Evolutionary conservation across 441 rosid species (phyloP).

Genomic region (Rhodomyrtus psidioides): DNA sequence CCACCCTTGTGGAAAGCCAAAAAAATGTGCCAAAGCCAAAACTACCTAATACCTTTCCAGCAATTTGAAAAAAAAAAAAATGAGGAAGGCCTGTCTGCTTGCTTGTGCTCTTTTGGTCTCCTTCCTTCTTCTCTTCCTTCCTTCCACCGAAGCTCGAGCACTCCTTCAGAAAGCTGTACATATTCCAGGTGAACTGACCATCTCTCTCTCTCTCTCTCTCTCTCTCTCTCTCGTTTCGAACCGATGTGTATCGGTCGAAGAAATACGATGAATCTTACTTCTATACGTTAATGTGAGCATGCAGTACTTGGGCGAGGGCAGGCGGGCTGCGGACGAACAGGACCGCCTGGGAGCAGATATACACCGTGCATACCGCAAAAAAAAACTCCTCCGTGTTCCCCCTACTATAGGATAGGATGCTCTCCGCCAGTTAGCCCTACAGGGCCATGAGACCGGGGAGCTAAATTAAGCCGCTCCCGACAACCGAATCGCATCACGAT

Average conservation of each 20-base stretch:
- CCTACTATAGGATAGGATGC: too few species aligned
- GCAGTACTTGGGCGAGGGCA: background rate
- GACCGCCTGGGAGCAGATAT: background rate
- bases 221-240: background rate
- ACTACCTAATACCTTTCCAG: background rate
- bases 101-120: background rate
- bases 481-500: background rate
- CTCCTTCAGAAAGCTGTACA: background rate
- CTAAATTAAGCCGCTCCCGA: background rate
- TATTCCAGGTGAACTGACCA: background rate
- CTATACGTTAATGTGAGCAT: background rate
- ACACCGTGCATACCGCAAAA: background rate
- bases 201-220: background rate
- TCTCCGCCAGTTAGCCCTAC: background rate
- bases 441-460: background rate
- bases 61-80: background rate
- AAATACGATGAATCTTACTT: background rate
- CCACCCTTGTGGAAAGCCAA: background rate
- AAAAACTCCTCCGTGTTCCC: too few species aligned
- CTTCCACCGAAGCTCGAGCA: background rate
- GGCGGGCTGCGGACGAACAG: accelerated
- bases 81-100: background rate
- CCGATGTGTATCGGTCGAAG: background rate
- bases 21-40: background rate
- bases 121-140: background rate